Base-by-base conservation (phyloP, 176 grass and related monocot species). In the Themeda triandra region DNA sequence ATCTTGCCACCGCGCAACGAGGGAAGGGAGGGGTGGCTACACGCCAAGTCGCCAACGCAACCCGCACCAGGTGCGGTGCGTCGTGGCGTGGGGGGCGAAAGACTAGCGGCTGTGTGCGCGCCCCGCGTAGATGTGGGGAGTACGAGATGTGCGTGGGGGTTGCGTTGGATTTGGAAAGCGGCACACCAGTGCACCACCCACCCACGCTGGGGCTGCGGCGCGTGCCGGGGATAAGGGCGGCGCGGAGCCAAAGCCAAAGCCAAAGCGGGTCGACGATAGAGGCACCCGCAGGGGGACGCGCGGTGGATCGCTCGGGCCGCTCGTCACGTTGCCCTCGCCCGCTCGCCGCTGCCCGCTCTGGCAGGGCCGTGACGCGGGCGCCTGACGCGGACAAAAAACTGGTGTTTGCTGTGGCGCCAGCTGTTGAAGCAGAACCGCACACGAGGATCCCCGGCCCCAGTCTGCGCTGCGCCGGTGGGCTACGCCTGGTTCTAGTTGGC, bases 351-450 rank as follows among this genome's bases (percentile, higher is more conserved):
- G 49, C 29, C 29, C 21, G 51, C 28, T 40, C 66, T 79, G 75
- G 29, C 66, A 18, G 49, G 84, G 4, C 28, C 51, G 36, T 6
- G 33, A 46, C n/a, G n/a, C n/a, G n/a, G n/a, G n/a, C 24, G 63
- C 83, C 83, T 56, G 85, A 87, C 71, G 71, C 71, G 85, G 62
- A 82, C 79, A 76, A 81, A 82, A 81, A 82, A 15, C 8, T 7
- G 24, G 67, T 42, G 70, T 27, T 56, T 56, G 4, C 39, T 19
- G 56, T 23, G 8, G 3, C 21, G 75, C 28, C 58, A 49, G 41
- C 13, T 36, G 23, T 32, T 17, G 30, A 30, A 25, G 30, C 15
- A 19, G 2, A 0, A 18, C 24, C 39, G 2, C 14, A 1, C 10
- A 2, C 69, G 24, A 21, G 23, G 54, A 6, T 66, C 46, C 44